These are phyloP conservation scores for Candida sanyaensis DNA, from an alignment of 1,139 yeast genomes.

Conservation along the genomic window DNA sequence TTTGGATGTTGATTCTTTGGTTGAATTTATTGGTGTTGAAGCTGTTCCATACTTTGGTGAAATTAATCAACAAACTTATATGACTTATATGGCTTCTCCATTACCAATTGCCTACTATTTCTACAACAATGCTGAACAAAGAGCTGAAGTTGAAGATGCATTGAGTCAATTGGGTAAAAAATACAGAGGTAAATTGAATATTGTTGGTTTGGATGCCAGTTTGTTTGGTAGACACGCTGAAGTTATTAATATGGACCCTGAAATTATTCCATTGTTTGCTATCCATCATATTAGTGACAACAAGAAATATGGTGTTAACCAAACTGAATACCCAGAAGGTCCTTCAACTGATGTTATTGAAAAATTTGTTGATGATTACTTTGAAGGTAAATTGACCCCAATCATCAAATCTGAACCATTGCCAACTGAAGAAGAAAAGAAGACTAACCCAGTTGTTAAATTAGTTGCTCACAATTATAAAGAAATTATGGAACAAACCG, in stretches of 20 bases:
- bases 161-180: conserved; percentile 69
- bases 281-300: conserved; percentile 72
- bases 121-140: conserved; percentile 70
- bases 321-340: conserved; percentile 41
- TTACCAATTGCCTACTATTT: conserved; percentile 88
- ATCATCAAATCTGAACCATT: conserved; percentile 82
- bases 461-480: conserved; percentile 87
- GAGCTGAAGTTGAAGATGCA: conserved; percentile 51
- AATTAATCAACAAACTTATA: conserved; percentile 79
- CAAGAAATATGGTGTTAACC: conserved; percentile 73
- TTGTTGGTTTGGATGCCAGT: conserved; percentile 85
- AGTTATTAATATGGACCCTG: conserved; percentile 77
- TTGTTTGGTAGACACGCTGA: conserved; percentile 88
- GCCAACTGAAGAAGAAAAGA: conserved; percentile 67
- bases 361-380: conserved; percentile 63
- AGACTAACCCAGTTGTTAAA: conserved; percentile 70
- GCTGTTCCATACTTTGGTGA: conserved; percentile 90
- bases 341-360: conserved; percentile 47
- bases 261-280: conserved; percentile 87
- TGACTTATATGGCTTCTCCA: conserved; percentile 68
- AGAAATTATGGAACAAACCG: conserved; percentile 61
- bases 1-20: conserved; percentile 36
- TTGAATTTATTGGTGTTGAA: conserved; percentile 64
- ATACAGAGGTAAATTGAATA: conserved; percentile 78
- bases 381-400: conserved; percentile 67